Evolutionary conservation across 1,284 basidiomycete genomes (phyloP).

Genomic region (Cerrena zonata): DNA sequence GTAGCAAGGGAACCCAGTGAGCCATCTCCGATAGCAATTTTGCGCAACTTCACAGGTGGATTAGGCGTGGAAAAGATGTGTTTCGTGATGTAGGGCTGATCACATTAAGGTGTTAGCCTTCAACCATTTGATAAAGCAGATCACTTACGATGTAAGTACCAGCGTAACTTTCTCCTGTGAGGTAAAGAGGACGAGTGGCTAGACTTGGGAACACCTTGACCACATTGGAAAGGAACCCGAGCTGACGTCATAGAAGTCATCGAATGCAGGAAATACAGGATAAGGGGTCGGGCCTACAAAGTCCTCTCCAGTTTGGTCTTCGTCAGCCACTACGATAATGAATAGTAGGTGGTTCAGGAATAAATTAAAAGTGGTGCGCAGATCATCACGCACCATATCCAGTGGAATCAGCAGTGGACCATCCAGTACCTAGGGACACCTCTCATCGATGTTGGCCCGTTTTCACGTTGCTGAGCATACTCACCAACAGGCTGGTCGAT

Average conservation of each 20-base stretch:
- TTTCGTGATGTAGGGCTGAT: slow-evolving; percentile 67
- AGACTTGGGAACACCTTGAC: slow-evolving; percentile 30
- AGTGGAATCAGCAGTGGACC: slow-evolving; percentile 55
- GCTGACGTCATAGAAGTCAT: slow-evolving; percentile 7
- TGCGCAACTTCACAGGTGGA: slow-evolving; percentile 62
- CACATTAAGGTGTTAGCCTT: slow-evolving; percentile 3
- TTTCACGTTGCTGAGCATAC: slow-evolving; percentile 13
- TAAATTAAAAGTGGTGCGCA: neutral
- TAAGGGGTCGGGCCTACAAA: slow-evolving; percentile 16
- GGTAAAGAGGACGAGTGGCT: slow-evolving; percentile 25
- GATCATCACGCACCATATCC: slow-evolving; percentile 11
- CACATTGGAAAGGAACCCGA: slow-evolving; percentile 23
- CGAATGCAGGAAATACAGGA: neutral
- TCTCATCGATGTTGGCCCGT: neutral
- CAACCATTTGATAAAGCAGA: neutral
- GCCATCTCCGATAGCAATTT: slow-evolving; percentile 68
- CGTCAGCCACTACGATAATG: slow-evolving; percentile 34
- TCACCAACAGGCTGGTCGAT: slow-evolving; percentile 60
- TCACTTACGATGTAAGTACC: slow-evolving; percentile 36
- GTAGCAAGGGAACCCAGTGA: slow-evolving; percentile 43
- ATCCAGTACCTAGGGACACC: slow-evolving; percentile 48
- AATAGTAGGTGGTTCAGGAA: slow-evolving; percentile 11
- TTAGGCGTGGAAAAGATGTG: slow-evolving; percentile 54
- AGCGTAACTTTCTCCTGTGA: slow-evolving; percentile 31
- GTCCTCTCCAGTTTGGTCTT: slow-evolving; percentile 17